Evolutionary conservation across 257 asterid species (phyloP), one percentile per base, ranked within the genome.

Genomic region (Euphrasia confusa): DNA sequence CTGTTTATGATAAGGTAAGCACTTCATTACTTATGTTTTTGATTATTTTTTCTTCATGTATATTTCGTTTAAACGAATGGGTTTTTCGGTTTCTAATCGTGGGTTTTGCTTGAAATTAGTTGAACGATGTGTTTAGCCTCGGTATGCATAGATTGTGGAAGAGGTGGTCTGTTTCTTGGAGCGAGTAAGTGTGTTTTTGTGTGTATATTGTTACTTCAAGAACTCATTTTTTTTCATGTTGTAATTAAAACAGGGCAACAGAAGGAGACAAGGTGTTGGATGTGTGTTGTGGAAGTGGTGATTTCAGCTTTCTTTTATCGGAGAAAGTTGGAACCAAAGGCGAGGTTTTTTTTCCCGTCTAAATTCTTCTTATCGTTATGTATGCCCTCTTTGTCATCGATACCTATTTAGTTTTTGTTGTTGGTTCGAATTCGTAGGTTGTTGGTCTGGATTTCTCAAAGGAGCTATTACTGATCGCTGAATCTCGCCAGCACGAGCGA

Each of bases 261-360:
- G 74, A 68, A 28, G 83, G 89, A 24, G 86, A 80, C 58, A 57
- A 27, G 55, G 93, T 78, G 52, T 69, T 84, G 75, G 93, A 81
- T 73, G 68, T 79, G 57, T 84, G 93, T 54, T 84, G 93, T 76
- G 93, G 89, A 60, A 84, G 84, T 76, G 89, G 93, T 48, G 93
- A 84, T 69, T 76, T 81, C 75, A 72, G 81, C 42, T 84, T 84
- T 80, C 86, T 78, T 30, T 58, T 81, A 49, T 81, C 84, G 10
- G 81, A 81, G 60, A 84, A 66, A 76, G 86, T 84, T 60, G 86
- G 92, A 59, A 12, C 60, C 24, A 30, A 35, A 47, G 89, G 92
- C 68, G 70, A 84, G 89, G 92, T 81, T 67, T 58, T 61, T 2
- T 10, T 37, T 57, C 53, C 17, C 42, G 9, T 58, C 56, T 70